phyloP scores from a whole-genome alignment of 495 filamentous ascomycete species.

The Neurospora sp. region DNA sequence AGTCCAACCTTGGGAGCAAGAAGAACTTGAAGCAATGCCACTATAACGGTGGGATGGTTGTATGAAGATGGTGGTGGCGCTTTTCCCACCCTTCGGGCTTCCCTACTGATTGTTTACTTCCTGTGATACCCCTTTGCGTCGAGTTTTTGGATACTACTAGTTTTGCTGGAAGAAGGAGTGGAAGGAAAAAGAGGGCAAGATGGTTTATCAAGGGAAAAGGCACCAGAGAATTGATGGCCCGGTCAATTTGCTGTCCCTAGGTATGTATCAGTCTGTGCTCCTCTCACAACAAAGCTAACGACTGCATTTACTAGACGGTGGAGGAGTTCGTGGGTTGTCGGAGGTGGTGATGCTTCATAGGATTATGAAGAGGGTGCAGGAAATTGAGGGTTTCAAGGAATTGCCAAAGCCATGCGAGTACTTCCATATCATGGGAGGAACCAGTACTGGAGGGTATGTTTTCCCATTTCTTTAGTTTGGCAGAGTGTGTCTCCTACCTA shows the following conservation, averaged over 20 bases:
- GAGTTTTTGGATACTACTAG: not conserved
- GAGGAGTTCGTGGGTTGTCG: conserved; percentile 45
- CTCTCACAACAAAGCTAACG: no score
- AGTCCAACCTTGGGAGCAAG: not conserved
- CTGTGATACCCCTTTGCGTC: not conserved
- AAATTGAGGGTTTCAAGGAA: conserved; percentile 18
- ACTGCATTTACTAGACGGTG: conserved; percentile 42
- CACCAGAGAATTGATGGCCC: not conserved
- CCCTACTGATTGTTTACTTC: not conserved
- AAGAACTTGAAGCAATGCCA: not conserved
- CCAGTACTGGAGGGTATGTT: conserved; percentile 13
- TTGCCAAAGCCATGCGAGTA: conserved; percentile 40
- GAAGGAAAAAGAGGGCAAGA: not conserved
- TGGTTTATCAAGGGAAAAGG: not conserved
- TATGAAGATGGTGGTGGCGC: not conserved
- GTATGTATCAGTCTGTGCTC: no score
- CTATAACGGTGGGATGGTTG: not conserved
- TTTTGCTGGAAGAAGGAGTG: not conserved
- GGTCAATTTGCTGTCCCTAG: no score
- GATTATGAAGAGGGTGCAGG: conserved; percentile 35
- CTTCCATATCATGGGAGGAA: conserved; percentile 28
- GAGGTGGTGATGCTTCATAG: conserved; percentile 39
- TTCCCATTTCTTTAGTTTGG: no score
- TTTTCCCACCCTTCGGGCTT: not conserved
- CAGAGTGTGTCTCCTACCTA: no score